Base-by-base conservation (phyloP, 306 rosid genomes). In the Cicer bijugum region DNA sequence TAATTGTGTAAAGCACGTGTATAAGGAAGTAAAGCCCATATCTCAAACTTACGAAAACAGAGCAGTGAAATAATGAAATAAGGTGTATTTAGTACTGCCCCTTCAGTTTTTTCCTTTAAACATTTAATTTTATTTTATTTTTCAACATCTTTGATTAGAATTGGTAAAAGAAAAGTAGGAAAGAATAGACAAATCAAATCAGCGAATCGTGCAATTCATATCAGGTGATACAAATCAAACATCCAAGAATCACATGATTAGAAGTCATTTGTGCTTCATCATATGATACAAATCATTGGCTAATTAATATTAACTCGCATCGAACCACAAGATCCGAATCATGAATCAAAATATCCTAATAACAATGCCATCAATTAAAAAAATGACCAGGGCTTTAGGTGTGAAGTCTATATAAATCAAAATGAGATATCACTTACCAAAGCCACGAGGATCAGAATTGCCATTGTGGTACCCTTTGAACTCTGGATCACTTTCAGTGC, bases 401-500 rank as follows among this genome's bases (percentile, higher is more conserved):
- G 68, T 42, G 52, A 77, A 75, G 28, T 28, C 33, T 46, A 57
- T 57, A 45, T 40, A 58, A 60, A 48, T 77, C 59, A 40, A 42
- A 65, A 67, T 12, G 52, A 50, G 43, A 67, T 76, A 37, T 71
- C 48, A 61, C 88, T 40, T 82, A 94, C 97, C 99, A 85, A 91
- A 94, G 73, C 99, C 96, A 62, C 95, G 96, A 69, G 99, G 97
- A 37, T 94, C 96, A 20, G 99, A 88, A 85, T 94, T 94, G 46
- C 99, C 99, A 85, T 88, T 94, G 88, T 94, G 99, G 84, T 91
- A 90, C 68, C 97, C 99, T 91, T 94, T 88, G 81, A 94, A 94
- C 69, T 88, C 92, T 42, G 99, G 96, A 85, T 94, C 97, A 76
- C 84, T 91, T 85, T 94, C 99, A 37, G 99, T 94, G 48, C 97